Evolutionary conservation across 352 stramenopile genomes (phyloP).

Genomic region (Thraustochytrium striatum): DNA sequence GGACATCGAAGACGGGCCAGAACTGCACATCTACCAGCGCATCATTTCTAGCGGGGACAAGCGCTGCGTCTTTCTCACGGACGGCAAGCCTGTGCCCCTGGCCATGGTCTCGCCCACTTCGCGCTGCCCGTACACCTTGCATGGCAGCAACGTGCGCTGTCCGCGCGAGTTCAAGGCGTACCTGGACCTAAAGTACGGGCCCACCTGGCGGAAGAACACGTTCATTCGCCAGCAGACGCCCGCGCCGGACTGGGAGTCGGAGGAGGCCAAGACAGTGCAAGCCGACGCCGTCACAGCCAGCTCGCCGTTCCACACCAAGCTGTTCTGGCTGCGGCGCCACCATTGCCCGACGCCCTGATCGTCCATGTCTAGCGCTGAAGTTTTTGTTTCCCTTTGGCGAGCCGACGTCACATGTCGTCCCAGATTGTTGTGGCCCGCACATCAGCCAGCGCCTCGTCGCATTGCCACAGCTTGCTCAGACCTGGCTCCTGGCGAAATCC

Average conservation of each 20-base stretch:
- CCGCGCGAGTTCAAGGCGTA: neutral
- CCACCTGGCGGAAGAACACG: constrained; percentile 1
- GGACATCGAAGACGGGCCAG: neutral
- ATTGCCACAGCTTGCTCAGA: no score
- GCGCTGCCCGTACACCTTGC: neutral
- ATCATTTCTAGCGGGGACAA: neutral
- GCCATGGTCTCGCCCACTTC: neutral
- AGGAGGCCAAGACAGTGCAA: neutral
- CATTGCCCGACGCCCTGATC: no score
- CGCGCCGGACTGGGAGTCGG: neutral
- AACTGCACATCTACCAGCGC: constrained; percentile 34
- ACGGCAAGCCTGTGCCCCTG: constrained; percentile 33
- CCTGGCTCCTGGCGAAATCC: no score
- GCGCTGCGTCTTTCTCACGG: neutral
- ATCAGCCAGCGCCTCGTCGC: no score
- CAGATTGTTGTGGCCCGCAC: no score
- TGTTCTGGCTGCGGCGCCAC: constrained; percentile 42
- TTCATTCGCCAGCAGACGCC: neutral
- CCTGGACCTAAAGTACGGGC: constrained; percentile 8
- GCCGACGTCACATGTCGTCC: no score
- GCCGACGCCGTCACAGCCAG: neutral
- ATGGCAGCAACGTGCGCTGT: constrained; percentile 40
- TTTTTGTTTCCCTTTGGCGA: no score
- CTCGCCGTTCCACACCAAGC: constrained; percentile 17
- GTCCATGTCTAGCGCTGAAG: no score